phyloP scores from a whole-genome alignment of 2,329 filamentous ascomycete genomes.

The Fusarium denticulatum region DNA sequence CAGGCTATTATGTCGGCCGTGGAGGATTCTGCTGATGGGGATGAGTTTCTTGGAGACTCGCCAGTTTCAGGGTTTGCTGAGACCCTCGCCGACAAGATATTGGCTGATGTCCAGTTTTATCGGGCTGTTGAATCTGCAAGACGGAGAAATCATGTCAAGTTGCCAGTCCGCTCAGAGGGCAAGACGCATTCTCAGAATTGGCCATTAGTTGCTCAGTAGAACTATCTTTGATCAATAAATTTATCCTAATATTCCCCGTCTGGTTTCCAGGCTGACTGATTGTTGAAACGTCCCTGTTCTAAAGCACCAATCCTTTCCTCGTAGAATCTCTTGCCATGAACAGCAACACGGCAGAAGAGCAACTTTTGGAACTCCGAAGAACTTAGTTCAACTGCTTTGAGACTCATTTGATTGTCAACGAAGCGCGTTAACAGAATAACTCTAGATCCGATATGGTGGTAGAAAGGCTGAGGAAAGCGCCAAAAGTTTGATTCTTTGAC shows the following conservation, averaged over 20 bases:
- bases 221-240: neutral
- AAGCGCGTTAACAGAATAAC: conserved; percentile 30
- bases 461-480: conserved; percentile 24
- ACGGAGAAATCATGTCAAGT: conserved; percentile 16
- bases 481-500: neutral
- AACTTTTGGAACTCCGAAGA: conserved; percentile 28
- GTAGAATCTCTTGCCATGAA: conserved; percentile 29
- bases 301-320: conserved; percentile 24
- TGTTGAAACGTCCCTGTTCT: conserved; percentile 29
- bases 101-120: conserved; percentile 15
- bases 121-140: conserved; percentile 29
- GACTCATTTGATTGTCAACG: conserved; percentile 9
- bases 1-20: conserved; percentile 32
- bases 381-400: conserved; percentile 23
- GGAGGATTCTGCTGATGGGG: conserved; percentile 6
- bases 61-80: neutral
- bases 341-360: conserved; percentile 33
- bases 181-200: neutral
- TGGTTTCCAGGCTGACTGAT: conserved; percentile 1
- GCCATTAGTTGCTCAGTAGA: neutral
- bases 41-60: neutral
- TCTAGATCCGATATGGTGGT: conserved; percentile 32
- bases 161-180: conserved; percentile 4
- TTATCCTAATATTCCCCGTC: neutral
- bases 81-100: neutral